Conservation (phyloP, 495 filamentous ascomycete species). For the Rhizodiscina lignyota region DNA sequence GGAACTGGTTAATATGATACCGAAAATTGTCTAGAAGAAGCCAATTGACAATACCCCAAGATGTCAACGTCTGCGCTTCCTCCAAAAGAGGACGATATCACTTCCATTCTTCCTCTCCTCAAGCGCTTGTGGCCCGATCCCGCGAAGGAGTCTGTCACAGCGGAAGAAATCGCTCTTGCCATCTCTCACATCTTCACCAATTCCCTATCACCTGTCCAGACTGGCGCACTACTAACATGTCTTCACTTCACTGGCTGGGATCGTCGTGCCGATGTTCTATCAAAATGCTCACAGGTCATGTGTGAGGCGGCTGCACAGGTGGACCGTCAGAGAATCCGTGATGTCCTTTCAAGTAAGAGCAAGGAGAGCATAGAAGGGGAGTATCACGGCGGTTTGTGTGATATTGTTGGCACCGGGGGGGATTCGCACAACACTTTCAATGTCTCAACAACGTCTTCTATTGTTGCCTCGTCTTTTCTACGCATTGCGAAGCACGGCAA, state of each 20-base stretch:
- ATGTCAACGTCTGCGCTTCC: no score
- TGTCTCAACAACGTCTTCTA: constrained; percentile 84
- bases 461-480: constrained; percentile 70
- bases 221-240: constrained; percentile 67
- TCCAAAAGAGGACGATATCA: no score
- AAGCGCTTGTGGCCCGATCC: constrained; percentile 56
- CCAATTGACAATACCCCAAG: no score
- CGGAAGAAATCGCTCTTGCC: constrained; percentile 71
- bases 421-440: constrained; percentile 97
- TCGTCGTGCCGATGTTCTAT: constrained; percentile 60
- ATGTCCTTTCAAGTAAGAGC: not conserved
- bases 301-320: constrained; percentile 47
- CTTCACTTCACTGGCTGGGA: constrained; percentile 78
- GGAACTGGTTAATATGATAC: no score
- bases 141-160: constrained; percentile 35
- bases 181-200: constrained; percentile 82
- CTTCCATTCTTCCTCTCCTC: constrained; percentile 70
- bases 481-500: constrained; percentile 91
- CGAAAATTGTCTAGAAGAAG: no score
- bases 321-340: constrained; percentile 16
- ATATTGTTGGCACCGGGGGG: constrained; percentile 96
- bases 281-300: constrained; percentile 54
- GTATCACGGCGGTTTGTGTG: no score
- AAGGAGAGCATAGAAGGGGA: constrained; percentile 1
- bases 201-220: constrained; percentile 65